Conservation (phyloP, 2,329 filamentous ascomycete genomes). For the Plenodomus lindquistii region DNA sequence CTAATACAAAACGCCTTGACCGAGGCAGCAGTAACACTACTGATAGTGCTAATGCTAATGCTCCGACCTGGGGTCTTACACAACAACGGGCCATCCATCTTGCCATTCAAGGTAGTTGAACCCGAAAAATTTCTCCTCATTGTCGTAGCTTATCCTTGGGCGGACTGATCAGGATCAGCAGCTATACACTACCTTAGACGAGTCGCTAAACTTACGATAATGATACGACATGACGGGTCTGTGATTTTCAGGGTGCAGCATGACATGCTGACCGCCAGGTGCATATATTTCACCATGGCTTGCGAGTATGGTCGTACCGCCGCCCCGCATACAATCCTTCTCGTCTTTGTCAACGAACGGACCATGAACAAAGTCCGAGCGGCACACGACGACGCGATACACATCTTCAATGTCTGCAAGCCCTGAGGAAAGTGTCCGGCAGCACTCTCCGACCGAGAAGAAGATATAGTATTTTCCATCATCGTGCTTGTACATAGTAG, state of each 20-base stretch:
- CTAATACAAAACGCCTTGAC: not conserved
- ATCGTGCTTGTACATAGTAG: conserved; percentile 55
- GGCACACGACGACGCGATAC: conserved; percentile 67
- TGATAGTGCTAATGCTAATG: not conserved
- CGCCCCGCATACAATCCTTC: conserved; percentile 52
- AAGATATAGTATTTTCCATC: conserved; percentile 65
- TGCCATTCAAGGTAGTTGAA: conserved; percentile 37
- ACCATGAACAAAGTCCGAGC: conserved; percentile 54
- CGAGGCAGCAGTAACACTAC: not conserved
- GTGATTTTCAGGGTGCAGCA: conserved; percentile 17
- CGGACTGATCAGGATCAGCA: conserved; percentile 21
- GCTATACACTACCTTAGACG: not conserved
- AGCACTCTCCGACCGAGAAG: conserved; percentile 64
- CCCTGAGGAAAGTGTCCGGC: conserved; percentile 52
- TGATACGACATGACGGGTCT: conserved; percentile 38
- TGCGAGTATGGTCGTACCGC: conserved; percentile 63
- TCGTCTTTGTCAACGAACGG: conserved; percentile 49
- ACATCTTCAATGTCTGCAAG: conserved; percentile 59
- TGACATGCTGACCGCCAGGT: conserved; percentile 38
- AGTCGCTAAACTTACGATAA: conserved; percentile 24
- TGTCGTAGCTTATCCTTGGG: conserved; percentile 27
- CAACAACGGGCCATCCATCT: conserved; percentile 35
- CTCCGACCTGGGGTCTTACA: not conserved
- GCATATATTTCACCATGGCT: conserved; percentile 54
- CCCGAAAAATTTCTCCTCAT: conserved; percentile 33